These are phyloP conservation scores for Boletus insuetus DNA, from an alignment of 768 basidiomycete species.

Conservation along the genomic window DNA sequence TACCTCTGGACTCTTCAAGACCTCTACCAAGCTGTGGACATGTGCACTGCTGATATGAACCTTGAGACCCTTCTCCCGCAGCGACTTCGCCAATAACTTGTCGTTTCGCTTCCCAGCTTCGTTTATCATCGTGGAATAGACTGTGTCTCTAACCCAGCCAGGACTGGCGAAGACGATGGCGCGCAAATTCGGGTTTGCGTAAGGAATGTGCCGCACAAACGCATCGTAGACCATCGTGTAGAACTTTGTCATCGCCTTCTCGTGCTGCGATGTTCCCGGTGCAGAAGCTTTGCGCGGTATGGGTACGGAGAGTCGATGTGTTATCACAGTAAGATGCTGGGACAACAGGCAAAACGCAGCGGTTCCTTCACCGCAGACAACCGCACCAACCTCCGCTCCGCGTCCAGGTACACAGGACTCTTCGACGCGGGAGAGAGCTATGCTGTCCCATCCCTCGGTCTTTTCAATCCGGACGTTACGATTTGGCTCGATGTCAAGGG, in stretches of 20 bases:
- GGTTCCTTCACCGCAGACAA: constrained; percentile 94
- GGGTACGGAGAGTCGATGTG: constrained; percentile 83
- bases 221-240: constrained; percentile 82
- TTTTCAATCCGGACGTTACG: constrained; percentile 91
- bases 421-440: constrained; percentile 76
- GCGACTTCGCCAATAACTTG: constrained; percentile 71
- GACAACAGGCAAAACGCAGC: constrained; percentile 94
- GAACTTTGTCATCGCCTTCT: constrained; percentile 86
- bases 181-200: constrained; percentile 62
- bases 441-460: constrained; percentile 85
- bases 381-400: constrained; percentile 94
- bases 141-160: constrained; percentile 90
- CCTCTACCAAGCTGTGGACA: constrained; percentile 93
- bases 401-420: constrained; percentile 91
- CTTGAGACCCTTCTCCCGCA: constrained; percentile 82
- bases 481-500: constrained; percentile 89
- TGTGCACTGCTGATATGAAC: constrained; percentile 93
- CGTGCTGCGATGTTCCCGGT: constrained; percentile 78
- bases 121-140: constrained; percentile 77
- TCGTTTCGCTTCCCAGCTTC: constrained; percentile 82
- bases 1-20: constrained; percentile 92
- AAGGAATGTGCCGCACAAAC: constrained; percentile 90
- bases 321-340: constrained; percentile 93
- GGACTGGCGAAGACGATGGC: constrained; percentile 97
- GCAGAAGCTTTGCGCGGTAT: constrained; percentile 92